phyloP scores from a whole-genome alignment of 2,329 filamentous ascomycete species.

The Ustulina deusta region DNA sequence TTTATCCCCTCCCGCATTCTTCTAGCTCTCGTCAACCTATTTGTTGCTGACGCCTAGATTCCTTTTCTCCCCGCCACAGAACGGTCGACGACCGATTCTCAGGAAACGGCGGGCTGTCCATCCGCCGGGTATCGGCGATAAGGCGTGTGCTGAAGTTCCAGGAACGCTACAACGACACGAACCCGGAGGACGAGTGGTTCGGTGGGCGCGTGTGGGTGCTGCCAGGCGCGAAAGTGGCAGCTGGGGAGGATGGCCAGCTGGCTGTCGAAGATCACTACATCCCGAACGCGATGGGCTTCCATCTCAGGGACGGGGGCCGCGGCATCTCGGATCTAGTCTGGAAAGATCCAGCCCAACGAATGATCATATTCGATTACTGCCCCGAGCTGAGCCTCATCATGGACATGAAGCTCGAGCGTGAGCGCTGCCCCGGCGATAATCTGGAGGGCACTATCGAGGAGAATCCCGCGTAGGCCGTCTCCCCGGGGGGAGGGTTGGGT shows the following conservation, averaged over 20 bases:
- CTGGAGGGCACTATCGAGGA: constrained; percentile 31
- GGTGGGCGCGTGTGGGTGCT: constrained; percentile 61
- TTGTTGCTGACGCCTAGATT: constrained; percentile 15
- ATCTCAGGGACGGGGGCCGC: constrained; percentile 60
- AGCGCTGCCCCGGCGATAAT: constrained; percentile 58
- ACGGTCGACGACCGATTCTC: constrained; percentile 58
- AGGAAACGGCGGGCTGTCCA: constrained; percentile 66
- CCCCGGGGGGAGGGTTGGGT: not conserved
- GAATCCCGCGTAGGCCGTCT: not conserved
- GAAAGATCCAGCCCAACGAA: constrained; percentile 58
- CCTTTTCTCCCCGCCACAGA: constrained; percentile 44
- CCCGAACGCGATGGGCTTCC: constrained; percentile 66
- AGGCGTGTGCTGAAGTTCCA: constrained; percentile 62
- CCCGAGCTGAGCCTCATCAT: constrained; percentile 67
- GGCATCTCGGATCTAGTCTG: constrained; percentile 60
- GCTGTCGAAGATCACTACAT: constrained; percentile 64
- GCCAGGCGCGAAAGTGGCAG: constrained; percentile 62
- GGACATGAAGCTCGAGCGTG: constrained; percentile 66
- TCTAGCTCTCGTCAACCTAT: not conserved
- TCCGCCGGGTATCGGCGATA: constrained; percentile 66
- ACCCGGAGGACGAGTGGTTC: constrained; percentile 69
- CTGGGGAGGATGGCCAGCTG: constrained; percentile 55
- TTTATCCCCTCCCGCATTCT: not conserved
- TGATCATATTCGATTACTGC: constrained; percentile 66
- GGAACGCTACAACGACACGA: constrained; percentile 61